Conservation (phyloP, 257 asterid genomes). For the Solanum lycopersicoides region DNA sequence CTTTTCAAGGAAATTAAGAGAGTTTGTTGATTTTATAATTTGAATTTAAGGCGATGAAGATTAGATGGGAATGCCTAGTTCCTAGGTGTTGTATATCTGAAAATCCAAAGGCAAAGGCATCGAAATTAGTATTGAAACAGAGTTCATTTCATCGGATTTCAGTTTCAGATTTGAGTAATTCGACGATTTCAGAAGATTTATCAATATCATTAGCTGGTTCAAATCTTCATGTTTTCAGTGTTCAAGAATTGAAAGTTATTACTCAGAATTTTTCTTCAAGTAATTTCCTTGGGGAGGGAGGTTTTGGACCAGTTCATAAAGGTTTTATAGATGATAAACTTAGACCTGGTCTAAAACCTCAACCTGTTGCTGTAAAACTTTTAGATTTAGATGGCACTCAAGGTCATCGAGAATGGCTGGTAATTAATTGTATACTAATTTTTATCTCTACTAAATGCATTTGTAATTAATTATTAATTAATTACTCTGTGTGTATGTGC, state of each 20-base stretch:
- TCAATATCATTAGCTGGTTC: slow-evolving; percentile 75
- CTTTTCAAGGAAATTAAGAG: background rate
- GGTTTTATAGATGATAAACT: slow-evolving; percentile 87
- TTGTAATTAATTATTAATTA: too few relatives aligned
- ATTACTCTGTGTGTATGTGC: background rate
- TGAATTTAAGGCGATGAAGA: too few relatives aligned
- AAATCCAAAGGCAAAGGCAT: slow-evolving; percentile 4
- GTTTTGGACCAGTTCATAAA: slow-evolving; percentile 97
- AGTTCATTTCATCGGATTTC: slow-evolving; percentile 54
- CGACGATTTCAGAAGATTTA: slow-evolving; percentile 64
- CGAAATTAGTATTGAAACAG: slow-evolving; percentile 11
- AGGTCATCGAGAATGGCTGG: slow-evolving; percentile 86
- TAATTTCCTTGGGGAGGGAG: slow-evolving; percentile 89
- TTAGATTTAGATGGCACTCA: slow-evolving; percentile 82
- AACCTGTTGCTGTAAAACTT: slow-evolving; percentile 92
- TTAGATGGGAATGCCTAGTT: slow-evolving; percentile 32
- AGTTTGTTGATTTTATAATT: background rate
- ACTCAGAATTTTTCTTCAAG: slow-evolving; percentile 66
- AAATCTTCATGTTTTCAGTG: slow-evolving; percentile 52
- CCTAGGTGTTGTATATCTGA: slow-evolving; percentile 41
- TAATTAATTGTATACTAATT: too few relatives aligned
- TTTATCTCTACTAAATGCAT: too few relatives aligned
- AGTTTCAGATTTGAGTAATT: slow-evolving; percentile 43
- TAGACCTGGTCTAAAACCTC: slow-evolving; percentile 77
- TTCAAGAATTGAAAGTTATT: slow-evolving; percentile 75